Conservation (phyloP, 2,329 filamentous ascomycete species). For the Rhinocladiella mackenziei region DNA sequence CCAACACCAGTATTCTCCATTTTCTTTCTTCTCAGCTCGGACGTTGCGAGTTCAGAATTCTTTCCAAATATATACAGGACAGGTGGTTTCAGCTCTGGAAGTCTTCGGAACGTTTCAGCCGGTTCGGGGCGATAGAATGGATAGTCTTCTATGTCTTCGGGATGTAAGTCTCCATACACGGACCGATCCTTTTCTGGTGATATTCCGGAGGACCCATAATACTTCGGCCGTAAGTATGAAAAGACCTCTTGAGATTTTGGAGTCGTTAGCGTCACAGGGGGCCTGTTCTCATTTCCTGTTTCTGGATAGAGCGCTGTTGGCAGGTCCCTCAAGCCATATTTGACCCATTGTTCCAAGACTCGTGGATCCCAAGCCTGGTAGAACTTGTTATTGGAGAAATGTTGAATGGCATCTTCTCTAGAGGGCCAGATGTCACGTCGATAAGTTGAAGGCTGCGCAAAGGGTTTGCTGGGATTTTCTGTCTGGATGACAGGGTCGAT, state of each 20-base stretch:
- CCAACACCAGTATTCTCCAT: slow-evolving; percentile 39
- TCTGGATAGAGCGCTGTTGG: slow-evolving; percentile 62
- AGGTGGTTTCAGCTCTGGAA: slow-evolving; percentile 43
- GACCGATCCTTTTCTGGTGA: slow-evolving; percentile 26
- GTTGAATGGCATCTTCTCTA: slow-evolving; percentile 60
- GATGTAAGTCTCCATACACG: slow-evolving; percentile 45
- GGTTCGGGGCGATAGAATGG: slow-evolving; percentile 46
- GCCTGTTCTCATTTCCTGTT: slow-evolving; percentile 30
- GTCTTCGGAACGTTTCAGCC: slow-evolving; percentile 37
- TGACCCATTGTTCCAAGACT: slow-evolving; percentile 69
- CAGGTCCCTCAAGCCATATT: slow-evolving; percentile 68
- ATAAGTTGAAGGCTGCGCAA: slow-evolving; percentile 65
- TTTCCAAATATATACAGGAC: slow-evolving; percentile 44
- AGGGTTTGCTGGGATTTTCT: slow-evolving; percentile 33
- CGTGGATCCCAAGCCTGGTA: slow-evolving; percentile 79
- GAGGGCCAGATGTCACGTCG: slow-evolving; percentile 83
- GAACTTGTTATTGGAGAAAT: slow-evolving; percentile 68
- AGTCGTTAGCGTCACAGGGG: slow-evolving; percentile 63
- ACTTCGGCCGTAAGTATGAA: slow-evolving; percentile 46
- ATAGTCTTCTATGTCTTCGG: slow-evolving; percentile 32
- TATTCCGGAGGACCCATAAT: slow-evolving; percentile 53
- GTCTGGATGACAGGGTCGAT: slow-evolving; percentile 56
- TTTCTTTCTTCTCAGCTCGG: slow-evolving; percentile 40
- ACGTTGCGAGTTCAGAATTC: slow-evolving; percentile 40
- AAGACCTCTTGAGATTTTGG: slow-evolving; percentile 82